Evolutionary conservation across 257 asterid genomes (phyloP).

Genomic region (Lycium ferocissimum): DNA sequence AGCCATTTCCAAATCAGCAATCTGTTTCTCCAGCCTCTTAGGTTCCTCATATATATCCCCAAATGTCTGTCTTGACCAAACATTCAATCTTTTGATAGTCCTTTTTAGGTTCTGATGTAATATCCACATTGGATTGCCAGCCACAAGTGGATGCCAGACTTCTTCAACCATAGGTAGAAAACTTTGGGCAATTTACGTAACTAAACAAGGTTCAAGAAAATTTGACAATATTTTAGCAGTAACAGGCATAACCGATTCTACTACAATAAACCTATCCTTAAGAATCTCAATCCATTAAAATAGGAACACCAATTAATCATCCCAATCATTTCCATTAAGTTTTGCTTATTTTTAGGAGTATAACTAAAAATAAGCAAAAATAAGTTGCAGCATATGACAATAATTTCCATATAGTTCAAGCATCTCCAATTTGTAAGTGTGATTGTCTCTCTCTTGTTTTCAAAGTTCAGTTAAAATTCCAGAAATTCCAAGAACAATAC

Average conservation of each 20-base stretch:
- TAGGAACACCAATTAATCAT: no score
- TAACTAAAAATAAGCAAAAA: no score
- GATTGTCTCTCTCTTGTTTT: no score
- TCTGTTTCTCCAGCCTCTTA: neutral
- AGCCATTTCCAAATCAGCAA: constrained; percentile 4
- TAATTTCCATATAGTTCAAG: no score
- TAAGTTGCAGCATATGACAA: no score
- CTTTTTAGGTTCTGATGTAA: neutral
- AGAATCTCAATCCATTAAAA: no score
- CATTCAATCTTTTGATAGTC: neutral
- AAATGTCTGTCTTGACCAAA: constrained; percentile 15
- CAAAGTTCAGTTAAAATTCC: no score
- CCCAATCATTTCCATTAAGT: no score
- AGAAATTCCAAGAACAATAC: no score
- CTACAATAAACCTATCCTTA: no score
- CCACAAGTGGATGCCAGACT: neutral
- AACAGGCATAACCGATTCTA: neutral
- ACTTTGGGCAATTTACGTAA: constrained; percentile 8
- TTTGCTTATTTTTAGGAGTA: no score
- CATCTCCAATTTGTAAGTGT: no score
- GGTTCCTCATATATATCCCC: neutral
- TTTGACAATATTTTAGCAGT: neutral
- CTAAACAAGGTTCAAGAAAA: neutral
- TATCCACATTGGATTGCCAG: constrained; percentile 9
- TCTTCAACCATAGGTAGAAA: neutral